These are phyloP conservation scores for Pelagophyceae sp. DNA, from an alignment of 352 stramenopile species.

Conservation along the genomic window DNA sequence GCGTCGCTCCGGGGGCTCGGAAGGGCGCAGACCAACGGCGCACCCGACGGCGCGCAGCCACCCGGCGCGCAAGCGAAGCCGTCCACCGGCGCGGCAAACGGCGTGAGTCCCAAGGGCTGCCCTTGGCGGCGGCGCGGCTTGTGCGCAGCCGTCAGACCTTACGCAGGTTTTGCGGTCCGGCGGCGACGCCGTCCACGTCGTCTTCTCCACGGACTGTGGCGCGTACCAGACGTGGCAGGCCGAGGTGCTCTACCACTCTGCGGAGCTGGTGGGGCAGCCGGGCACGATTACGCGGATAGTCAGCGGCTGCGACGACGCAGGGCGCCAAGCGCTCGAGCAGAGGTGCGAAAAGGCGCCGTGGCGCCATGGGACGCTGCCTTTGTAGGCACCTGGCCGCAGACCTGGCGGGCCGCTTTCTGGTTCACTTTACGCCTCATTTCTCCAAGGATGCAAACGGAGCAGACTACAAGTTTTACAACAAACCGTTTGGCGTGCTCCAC, in stretches of 20 bases:
- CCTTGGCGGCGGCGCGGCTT: too few species aligned
- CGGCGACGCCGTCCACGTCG: conserved; percentile 8
- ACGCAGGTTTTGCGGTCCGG: too few species aligned
- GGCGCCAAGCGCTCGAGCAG: conserved; percentile 25
- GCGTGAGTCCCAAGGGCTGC: too few species aligned
- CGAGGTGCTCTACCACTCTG: conserved; percentile 36
- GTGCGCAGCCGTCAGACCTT: too few species aligned
- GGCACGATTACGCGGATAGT: conserved; percentile 40
- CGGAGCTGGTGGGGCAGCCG: conserved; percentile 32
- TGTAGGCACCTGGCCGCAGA: too few species aligned
- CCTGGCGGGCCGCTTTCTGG: conserved; percentile 19
- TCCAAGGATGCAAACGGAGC: conserved; percentile 27
- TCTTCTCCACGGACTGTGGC: conserved; percentile 44
- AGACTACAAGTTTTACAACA: conserved; percentile 48
- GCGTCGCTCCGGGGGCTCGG: too few species aligned
- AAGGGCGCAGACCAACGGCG: too few species aligned
- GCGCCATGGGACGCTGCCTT: too few species aligned
- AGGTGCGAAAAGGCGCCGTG: conserved; percentile 27
- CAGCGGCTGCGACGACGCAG: conserved; percentile 30
- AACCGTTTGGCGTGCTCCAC: conserved; percentile 40
- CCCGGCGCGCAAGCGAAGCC: too few species aligned
- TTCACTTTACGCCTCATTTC: conserved; percentile 44
- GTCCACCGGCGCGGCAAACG: too few species aligned
- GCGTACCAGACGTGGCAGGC: conserved; percentile 47
- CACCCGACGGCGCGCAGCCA: too few species aligned